Conservation (phyloP, 2,329 filamentous ascomycete genomes). For the Amphichorda felina region DNA sequence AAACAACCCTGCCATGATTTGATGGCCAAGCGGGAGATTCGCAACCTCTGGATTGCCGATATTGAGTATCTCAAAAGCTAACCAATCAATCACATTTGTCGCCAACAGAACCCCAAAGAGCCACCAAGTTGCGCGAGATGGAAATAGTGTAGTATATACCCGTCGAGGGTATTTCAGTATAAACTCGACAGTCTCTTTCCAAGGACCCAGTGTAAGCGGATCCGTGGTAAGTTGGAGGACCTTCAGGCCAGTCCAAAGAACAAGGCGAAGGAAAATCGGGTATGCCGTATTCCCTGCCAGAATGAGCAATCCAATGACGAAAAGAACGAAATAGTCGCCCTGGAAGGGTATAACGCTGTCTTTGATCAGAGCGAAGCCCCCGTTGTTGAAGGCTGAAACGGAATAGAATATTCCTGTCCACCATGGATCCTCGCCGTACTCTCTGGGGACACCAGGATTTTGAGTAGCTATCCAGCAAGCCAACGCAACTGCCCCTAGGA, state of each 20-base stretch:
- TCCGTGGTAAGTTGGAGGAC: constrained; percentile 24
- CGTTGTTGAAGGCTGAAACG: constrained; percentile 59
- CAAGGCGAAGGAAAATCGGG: constrained; percentile 49
- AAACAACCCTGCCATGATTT: constrained; percentile 53
- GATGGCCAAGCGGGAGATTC: constrained; percentile 35
- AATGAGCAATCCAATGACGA: constrained; percentile 44
- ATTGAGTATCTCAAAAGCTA: constrained; percentile 53
- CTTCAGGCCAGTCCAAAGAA: constrained; percentile 40
- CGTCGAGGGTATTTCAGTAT: constrained; percentile 44
- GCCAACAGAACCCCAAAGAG: constrained; percentile 47
- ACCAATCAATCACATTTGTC: constrained; percentile 53
- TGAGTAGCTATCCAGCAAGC: constrained; percentile 45
- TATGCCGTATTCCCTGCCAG: constrained; percentile 57
- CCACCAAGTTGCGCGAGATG: constrained; percentile 52
- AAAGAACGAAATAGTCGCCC: constrained; percentile 34
- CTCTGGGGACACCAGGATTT: constrained; percentile 30
- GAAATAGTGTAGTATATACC: constrained; percentile 54
- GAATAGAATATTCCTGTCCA: constrained; percentile 59
- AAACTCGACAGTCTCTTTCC: constrained; percentile 39
- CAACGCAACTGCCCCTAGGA: constrained; percentile 44
- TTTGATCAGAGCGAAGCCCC: constrained; percentile 57
- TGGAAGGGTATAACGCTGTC: constrained; percentile 54
- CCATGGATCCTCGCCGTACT: constrained; percentile 52
- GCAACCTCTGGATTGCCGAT: constrained; percentile 46
- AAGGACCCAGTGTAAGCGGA: constrained; percentile 17